Conservation (phyloP, 768 basidiomycete genomes). For the Tulasnella sp. region DNA sequence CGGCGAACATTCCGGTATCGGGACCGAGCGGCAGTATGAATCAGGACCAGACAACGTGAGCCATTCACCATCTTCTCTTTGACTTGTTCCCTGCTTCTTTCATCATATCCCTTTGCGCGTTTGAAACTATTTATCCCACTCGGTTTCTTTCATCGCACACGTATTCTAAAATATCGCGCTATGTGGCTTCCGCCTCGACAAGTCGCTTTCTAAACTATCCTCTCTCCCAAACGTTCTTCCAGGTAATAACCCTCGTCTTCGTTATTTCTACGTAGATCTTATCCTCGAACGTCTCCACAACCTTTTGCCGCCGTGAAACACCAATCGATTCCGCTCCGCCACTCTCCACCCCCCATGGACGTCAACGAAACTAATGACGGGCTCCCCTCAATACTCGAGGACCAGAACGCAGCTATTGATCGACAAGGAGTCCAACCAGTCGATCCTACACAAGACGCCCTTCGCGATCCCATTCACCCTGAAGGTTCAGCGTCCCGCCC, state of each 20-base stretch:
- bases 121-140: neutral
- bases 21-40: neutral
- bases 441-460: neutral
- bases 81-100: neutral
- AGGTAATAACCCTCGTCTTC: neutral
- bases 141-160: neutral
- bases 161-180: neutral
- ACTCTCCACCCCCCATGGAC: neutral
- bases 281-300: neutral
- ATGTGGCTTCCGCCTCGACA: too few relatives aligned
- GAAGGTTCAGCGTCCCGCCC: neutral
- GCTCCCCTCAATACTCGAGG: neutral
- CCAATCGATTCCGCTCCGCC: neutral
- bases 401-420: neutral
- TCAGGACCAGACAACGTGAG: neutral
- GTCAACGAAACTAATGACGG: neutral
- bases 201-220: neutral
- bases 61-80: neutral
- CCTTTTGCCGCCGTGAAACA: neutral
- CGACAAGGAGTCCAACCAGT: neutral
- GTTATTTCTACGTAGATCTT: neutral
- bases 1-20: neutral
- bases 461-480: neutral
- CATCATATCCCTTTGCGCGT: neutral
- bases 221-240: neutral